phyloP scores from a whole-genome alignment of 148 eudicot species.

The Cornus florida region DNA sequence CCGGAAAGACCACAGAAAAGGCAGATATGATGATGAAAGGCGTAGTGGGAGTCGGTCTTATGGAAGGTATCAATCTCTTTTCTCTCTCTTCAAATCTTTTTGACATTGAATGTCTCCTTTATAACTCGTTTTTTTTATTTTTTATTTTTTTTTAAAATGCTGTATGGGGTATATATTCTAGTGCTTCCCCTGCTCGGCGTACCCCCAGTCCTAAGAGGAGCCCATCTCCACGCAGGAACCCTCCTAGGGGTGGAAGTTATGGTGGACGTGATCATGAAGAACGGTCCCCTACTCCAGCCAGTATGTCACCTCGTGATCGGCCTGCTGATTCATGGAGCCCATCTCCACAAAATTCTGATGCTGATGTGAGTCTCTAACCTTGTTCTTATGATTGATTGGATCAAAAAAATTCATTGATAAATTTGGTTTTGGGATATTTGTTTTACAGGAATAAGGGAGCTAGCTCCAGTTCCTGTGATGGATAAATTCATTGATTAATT shows the following conservation, averaged over 20 bases:
- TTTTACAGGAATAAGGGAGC: constrained; percentile 42
- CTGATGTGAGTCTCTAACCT: constrained; percentile 56
- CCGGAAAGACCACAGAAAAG: constrained; percentile 63
- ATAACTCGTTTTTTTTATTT: background rate
- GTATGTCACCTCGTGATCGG: constrained; percentile 57
- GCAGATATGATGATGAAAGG: constrained; percentile 64
- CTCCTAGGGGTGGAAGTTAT: constrained; percentile 58
- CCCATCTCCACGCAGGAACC: constrained; percentile 50
- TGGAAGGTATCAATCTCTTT: constrained; percentile 44
- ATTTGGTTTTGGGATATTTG: background rate
- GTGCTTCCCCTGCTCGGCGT: constrained; percentile 70
- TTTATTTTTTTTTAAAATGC: constrained; percentile 10
- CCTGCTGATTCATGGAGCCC: constrained; percentile 73
- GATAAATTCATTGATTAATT: background rate
- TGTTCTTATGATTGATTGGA: background rate
- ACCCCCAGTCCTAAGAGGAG: constrained; percentile 68
- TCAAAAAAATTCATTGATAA: background rate
- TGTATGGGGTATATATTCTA: constrained; percentile 3
- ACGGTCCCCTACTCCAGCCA: constrained; percentile 54
- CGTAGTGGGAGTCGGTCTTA: constrained; percentile 56
- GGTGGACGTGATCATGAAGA: constrained; percentile 37
- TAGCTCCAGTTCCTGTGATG: background rate
- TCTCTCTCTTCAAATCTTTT: background rate
- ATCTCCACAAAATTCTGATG: constrained; percentile 77
- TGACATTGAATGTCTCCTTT: too few species aligned